phyloP scores from a whole-genome alignment of 305 asterid genomes.

The Andrographis paniculata region DNA sequence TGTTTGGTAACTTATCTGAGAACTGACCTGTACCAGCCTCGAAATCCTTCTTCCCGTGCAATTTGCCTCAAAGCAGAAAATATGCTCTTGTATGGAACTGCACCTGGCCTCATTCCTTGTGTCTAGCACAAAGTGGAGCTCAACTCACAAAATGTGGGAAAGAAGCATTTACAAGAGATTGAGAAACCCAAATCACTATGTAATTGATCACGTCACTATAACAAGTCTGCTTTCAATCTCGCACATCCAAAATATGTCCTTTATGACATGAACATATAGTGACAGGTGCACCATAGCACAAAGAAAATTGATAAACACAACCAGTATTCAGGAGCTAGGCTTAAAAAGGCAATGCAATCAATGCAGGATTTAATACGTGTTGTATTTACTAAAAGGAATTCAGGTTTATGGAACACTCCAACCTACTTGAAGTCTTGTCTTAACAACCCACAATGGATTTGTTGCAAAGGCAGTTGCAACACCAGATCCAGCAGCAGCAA shows the following conservation, averaged over 20 bases:
- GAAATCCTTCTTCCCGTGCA: constrained; percentile 79
- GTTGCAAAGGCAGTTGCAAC: constrained; percentile 82
- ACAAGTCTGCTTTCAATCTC: too few species aligned
- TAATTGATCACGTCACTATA: too few species aligned
- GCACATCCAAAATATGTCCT: too few species aligned
- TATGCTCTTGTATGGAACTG: constrained; percentile 75
- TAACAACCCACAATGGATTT: constrained; percentile 97
- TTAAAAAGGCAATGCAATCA: not conserved
- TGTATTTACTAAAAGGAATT: not conserved
- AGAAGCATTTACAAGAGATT: not conserved
- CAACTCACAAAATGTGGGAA: constrained; percentile 2
- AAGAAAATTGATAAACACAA: too few species aligned
- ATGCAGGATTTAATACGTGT: not conserved
- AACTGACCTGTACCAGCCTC: constrained; percentile 97
- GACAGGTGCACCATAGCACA: too few species aligned
- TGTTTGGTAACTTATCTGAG: constrained; percentile 7
- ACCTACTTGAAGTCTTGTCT: constrained; percentile 84
- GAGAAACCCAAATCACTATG: too few species aligned
- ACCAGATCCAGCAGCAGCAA: constrained; percentile 93
- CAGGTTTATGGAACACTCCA: constrained; percentile 22
- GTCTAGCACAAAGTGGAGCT: constrained; percentile 42
- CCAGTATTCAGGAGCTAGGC: too few species aligned
- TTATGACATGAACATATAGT: too few species aligned
- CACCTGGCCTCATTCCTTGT: constrained; percentile 89
- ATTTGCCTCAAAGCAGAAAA: constrained; percentile 82